phyloP scores from a whole-genome alignment of 306 rosid species.

The Bauhinia variegata region DNA sequence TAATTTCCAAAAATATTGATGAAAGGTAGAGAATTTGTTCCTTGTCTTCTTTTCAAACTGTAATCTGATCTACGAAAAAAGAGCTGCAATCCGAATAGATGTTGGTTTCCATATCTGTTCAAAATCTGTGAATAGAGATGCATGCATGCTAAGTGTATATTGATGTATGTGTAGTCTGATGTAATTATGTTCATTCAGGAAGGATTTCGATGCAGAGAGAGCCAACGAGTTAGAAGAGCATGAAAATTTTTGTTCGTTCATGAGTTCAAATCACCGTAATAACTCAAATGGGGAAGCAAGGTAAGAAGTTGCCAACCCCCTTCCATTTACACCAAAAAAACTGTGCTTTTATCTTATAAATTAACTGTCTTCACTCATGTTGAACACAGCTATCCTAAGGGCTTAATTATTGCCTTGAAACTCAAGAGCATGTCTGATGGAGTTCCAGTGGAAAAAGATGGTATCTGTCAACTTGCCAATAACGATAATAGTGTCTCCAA shows the following conservation, averaged over 20 bases:
- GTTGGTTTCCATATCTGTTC: not conserved
- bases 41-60: not conserved
- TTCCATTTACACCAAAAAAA: not conserved
- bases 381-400: slow-evolving; percentile 80
- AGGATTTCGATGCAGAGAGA: slow-evolving; percentile 75
- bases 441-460: slow-evolving; percentile 46
- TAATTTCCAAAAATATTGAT: not conserved
- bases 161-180: slow-evolving; percentile 1
- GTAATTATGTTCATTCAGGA: slow-evolving; percentile 55
- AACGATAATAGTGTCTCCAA: slow-evolving; percentile 31
- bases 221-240: slow-evolving; percentile 53
- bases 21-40: not conserved
- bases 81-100: not conserved
- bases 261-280: slow-evolving; percentile 44
- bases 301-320: slow-evolving; percentile 49
- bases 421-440: slow-evolving; percentile 53
- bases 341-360: not conserved
- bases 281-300: slow-evolving; percentile 45
- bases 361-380: slow-evolving; percentile 27
- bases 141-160: not conserved
- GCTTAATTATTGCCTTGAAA: slow-evolving; percentile 76
- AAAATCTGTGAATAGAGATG: not conserved
- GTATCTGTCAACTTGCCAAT: slow-evolving; percentile 37
- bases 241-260: slow-evolving; percentile 50
- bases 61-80: not conserved